Conservation (phyloP, 1,139 yeast species). For the Hyphopichia fennica region DNA sequence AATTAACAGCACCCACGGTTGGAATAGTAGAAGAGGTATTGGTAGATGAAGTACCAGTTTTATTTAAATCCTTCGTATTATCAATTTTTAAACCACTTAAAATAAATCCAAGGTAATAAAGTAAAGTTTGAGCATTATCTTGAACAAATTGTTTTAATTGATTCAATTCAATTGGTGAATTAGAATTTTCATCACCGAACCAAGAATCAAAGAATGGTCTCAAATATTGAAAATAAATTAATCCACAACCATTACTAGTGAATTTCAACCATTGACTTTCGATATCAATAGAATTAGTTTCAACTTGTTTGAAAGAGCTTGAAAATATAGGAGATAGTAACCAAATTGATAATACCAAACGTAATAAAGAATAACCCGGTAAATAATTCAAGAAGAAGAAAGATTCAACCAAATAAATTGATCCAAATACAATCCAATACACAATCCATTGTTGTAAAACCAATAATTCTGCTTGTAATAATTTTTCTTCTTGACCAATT, state of each 20-base stretch:
- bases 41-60: not conserved
- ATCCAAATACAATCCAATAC: slow-evolving; percentile 56
- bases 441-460: slow-evolving; percentile 55
- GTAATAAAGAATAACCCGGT: slow-evolving; percentile 50
- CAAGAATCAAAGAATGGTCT: slow-evolving; percentile 30
- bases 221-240: slow-evolving; percentile 29
- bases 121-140: not conserved
- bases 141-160: not conserved
- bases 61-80: not conserved
- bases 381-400: slow-evolving; percentile 33
- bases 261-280: slow-evolving; percentile 25
- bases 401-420: slow-evolving; percentile 32
- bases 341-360: slow-evolving; percentile 50
- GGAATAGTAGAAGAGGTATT: not conserved
- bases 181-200: not conserved
- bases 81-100: not conserved
- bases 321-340: slow-evolving; percentile 46
- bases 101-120: not conserved
- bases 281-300: slow-evolving; percentile 1
- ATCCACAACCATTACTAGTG: slow-evolving; percentile 38
- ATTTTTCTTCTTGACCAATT: slow-evolving; percentile 16
- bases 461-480: slow-evolving; percentile 30
- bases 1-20: not conserved
- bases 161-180: not conserved
- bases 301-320: not conserved